Conservation (phyloP, 139 green algal genomes). For the Diplosphaera chodatii region DNA sequence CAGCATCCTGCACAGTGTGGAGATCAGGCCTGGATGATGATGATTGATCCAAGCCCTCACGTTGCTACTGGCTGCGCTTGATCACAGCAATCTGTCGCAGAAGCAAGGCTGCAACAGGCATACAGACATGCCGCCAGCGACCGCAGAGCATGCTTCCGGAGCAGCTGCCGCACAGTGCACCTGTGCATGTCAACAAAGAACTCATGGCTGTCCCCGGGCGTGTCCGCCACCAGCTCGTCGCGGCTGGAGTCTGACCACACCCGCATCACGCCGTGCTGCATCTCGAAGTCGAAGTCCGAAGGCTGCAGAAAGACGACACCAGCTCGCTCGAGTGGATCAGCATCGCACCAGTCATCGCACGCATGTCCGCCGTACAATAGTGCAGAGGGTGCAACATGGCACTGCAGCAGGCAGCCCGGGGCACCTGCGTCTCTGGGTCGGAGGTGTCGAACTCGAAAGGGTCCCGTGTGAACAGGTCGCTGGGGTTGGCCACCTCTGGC, state of each 20-base stretch:
- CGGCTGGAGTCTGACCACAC: slow-evolving; percentile 43
- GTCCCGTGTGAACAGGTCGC: slow-evolving; percentile 35
- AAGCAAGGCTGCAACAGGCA: too few species aligned
- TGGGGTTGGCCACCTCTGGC: slow-evolving; percentile 51
- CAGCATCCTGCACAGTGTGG: slow-evolving; percentile 33
- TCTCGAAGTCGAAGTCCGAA: slow-evolving; percentile 54
- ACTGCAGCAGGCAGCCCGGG: too few species aligned
- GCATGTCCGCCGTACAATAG: too few species aligned
- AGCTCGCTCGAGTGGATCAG: too few species aligned
- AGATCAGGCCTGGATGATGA: too few species aligned
- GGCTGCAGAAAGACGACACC: slow-evolving; percentile 19
- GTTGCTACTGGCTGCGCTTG: too few species aligned
- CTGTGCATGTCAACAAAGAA: slow-evolving; percentile 94
- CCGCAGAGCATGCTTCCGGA: too few species aligned
- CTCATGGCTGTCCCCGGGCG: slow-evolving; percentile 66
- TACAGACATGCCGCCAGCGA: too few species aligned
- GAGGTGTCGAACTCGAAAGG: slow-evolving; percentile 47
- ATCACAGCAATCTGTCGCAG: too few species aligned
- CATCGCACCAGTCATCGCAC: too few species aligned
- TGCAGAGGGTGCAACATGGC: too few species aligned
- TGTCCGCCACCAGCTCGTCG: slow-evolving; percentile 18
- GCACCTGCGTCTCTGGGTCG: not conserved
- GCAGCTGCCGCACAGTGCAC: not conserved
- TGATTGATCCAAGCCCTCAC: too few species aligned
- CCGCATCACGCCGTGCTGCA: slow-evolving; percentile 87